Base-by-base conservation (phyloP, 306 rosid species). In the Dalbergia cultrata region DNA sequence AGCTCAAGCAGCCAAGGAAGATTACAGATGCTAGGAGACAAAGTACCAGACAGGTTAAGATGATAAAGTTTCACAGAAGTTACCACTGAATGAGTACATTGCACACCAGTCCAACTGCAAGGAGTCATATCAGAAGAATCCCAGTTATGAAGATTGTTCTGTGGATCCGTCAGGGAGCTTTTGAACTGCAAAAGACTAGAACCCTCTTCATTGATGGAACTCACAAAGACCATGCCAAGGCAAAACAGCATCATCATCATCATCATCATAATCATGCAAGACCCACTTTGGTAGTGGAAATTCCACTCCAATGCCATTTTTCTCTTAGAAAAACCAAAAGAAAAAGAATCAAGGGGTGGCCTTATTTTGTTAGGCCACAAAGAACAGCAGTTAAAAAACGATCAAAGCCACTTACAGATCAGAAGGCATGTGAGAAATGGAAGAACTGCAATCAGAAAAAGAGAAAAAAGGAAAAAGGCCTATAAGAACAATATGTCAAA, bases 31-130 rank as follows among this genome's bases (percentile, higher is more conserved):
- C 44, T 57, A 14, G 94, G 87, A 61, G 89, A 87, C 35, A 92
- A 82, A 83, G 76, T 70, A 33, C 97, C 97, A 50, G 94, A 90
- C 5, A 92, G 87, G 79, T 85, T 88, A 54, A 88, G 77, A 1
- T 84, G 71, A 77, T 7, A 70, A 39, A 92, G 91, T 58, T 84
- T 60, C 57, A 92, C 66, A 79, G 91, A 85, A 80, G 92, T 88
- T 76, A 92, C 97, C 85, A 85, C 17, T 47, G 85, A 81, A 79
- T 81, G 81, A 10, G 77, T 57, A 79, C 97, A 92, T 39, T 33
- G 26, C 50, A 92, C 91, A 71, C 97, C 97, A 56, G 76, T 84
- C 97, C 97, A 92, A 82, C 74, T 85, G 85, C 97, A 92, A 82
- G 97, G 97, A 84, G 84, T 84, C 26, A 39, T 76, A 77, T 85